Conservation (phyloP, 2,329 filamentous ascomycete genomes). For the Rutstroemia sp. region DNA sequence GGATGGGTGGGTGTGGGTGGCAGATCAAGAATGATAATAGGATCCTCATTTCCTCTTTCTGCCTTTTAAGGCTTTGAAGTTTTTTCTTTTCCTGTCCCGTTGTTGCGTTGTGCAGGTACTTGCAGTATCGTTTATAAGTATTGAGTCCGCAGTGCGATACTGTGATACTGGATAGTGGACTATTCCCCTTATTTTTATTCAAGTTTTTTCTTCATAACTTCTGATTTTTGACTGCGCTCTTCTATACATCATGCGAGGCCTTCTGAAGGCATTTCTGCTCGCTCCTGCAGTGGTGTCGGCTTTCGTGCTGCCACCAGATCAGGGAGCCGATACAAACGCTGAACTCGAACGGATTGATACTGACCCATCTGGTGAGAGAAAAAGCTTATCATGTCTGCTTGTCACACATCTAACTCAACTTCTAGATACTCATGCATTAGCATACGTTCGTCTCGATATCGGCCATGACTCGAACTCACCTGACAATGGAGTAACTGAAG, state of each 20-base stretch:
- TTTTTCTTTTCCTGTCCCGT: too few species aligned
- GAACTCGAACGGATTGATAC: not conserved
- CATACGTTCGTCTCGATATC: constrained; percentile 16
- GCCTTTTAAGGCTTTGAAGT: too few species aligned
- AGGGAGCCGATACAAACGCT: not conserved
- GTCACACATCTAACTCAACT: not conserved
- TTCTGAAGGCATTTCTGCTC: constrained; percentile 27
- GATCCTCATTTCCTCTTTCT: too few species aligned
- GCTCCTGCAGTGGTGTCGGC: constrained; percentile 23
- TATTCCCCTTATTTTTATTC: not conserved
- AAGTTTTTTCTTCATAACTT: not conserved
- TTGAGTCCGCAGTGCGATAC: too few species aligned
- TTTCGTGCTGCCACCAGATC: constrained; percentile 16
- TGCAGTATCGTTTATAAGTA: too few species aligned
- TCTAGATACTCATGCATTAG: constrained; percentile 14
- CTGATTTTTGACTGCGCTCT: not conserved
- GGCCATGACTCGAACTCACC: constrained; percentile 16
- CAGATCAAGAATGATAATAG: not conserved
- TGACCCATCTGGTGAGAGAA: not conserved
- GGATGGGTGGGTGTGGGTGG: not conserved
- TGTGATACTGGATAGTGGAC: not conserved
- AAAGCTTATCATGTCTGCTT: too few species aligned
- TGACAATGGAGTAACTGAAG: constrained; percentile 13
- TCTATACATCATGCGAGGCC: constrained; percentile 25
- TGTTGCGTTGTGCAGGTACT: too few species aligned